A percentile compares a stretch with the other conserved stretches of the same genome.
These are phyloP conservation scores for Phaeotremella skinneri DNA, from an alignment of 768 basidiomycete genomes.

Conservation along the genomic window DNA sequence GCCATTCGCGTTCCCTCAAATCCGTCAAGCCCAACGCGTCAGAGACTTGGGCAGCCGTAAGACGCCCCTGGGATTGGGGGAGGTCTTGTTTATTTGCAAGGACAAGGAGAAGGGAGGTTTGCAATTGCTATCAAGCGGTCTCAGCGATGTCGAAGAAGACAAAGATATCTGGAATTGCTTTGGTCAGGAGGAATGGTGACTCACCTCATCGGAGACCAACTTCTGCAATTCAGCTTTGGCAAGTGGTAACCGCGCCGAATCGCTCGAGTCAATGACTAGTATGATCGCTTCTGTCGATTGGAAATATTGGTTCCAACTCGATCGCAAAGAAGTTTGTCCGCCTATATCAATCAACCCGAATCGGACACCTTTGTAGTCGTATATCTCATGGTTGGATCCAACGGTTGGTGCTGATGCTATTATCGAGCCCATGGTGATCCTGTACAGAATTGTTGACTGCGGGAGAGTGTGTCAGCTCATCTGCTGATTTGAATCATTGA, in stretches of 20 bases:
- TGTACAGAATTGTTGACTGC: slow-evolving; percentile 49
- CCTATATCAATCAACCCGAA: slow-evolving; percentile 52
- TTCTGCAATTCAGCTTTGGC: slow-evolving; percentile 49
- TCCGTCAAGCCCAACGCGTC: slow-evolving; percentile 49
- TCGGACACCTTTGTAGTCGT: slow-evolving; percentile 52
- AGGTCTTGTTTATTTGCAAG: slow-evolving; percentile 52
- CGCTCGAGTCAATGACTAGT: slow-evolving; percentile 50
- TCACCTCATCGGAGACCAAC: slow-evolving; percentile 47
- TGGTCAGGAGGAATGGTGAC: slow-evolving; percentile 8
- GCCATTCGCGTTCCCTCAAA: slow-evolving; percentile 50
- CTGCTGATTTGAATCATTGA: neutral
- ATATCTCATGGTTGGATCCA: slow-evolving; percentile 50
- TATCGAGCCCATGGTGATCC: slow-evolving; percentile 51
- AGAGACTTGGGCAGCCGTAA: slow-evolving; percentile 50
- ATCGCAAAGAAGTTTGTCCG: slow-evolving; percentile 48
- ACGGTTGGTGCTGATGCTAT: slow-evolving; percentile 52
- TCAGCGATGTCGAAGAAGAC: neutral
- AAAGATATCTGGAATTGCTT: neutral
- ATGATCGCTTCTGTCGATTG: slow-evolving; percentile 48
- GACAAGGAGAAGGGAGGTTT: slow-evolving; percentile 44
- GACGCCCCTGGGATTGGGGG: slow-evolving; percentile 36
- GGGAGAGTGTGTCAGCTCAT: neutral
- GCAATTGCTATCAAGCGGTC: slow-evolving; percentile 30
- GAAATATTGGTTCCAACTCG: slow-evolving; percentile 50
- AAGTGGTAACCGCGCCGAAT: slow-evolving; percentile 41